Conservation (phyloP, 164 flowering plant species). For the Amborella trichopoda region DNA sequence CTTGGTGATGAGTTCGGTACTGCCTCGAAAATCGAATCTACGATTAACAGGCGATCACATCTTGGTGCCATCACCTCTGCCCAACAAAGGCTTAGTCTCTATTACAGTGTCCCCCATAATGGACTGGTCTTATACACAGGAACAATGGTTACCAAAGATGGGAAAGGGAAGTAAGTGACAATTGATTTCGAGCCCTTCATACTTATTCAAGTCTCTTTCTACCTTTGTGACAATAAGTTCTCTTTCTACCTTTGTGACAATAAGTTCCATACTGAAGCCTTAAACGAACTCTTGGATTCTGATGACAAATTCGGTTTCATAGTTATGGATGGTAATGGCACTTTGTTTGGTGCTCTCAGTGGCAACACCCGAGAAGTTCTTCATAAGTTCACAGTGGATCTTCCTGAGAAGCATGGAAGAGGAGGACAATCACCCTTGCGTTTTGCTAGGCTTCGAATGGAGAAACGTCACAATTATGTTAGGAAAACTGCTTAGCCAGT, state of each 20-base stretch:
- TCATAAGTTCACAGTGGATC: conserved; percentile 29
- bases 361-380: conserved; percentile 13
- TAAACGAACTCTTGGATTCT: conserved; percentile 7
- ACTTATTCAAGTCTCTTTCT: conserved; percentile 31
- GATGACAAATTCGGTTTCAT: conserved; percentile 8
- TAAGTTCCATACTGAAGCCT: conserved; percentile 5
- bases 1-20: conserved; percentile 46
- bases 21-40: conserved; percentile 42
- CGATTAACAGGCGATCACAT: conserved; percentile 32
- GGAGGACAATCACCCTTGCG: conserved; percentile 40
- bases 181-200: conserved; percentile 36
- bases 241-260: conserved; percentile 22
- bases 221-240: conserved; percentile 31
- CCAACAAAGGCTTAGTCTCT: conserved; percentile 32
- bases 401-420: conserved; percentile 36
- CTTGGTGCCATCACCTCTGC: conserved; percentile 38
- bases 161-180: conserved; percentile 34
- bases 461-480: conserved; percentile 8
- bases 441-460: conserved; percentile 26
- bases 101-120: conserved; percentile 33
- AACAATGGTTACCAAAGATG: conserved; percentile 33
- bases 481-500: conserved; percentile 23
- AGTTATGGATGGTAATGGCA: conserved; percentile 31
- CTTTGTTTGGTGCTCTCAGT: conserved; percentile 37
- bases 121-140: conserved; percentile 37